Conservation (phyloP, 2,329 filamentous ascomycete species). For the Scolecobasidium constrictum region DNA sequence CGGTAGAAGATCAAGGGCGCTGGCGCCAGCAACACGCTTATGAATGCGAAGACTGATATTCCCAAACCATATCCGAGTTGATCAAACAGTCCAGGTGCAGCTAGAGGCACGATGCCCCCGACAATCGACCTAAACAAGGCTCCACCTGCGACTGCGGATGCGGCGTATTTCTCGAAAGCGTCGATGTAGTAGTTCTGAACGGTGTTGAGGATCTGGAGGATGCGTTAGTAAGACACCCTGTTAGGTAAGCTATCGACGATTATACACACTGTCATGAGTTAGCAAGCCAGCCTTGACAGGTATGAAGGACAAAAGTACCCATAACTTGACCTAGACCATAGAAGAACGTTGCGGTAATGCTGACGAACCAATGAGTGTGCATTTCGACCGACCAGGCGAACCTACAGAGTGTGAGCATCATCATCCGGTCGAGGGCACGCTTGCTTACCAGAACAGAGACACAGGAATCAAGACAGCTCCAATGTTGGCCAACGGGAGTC, state of each 20-base stretch:
- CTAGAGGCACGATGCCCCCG: slow-evolving; percentile 36
- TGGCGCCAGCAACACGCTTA: slow-evolving; percentile 33
- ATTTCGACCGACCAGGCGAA: slow-evolving; percentile 33
- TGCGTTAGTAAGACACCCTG: too few relatives aligned
- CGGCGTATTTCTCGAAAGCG: slow-evolving; percentile 39
- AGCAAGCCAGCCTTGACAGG: too few relatives aligned
- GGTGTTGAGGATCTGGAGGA: slow-evolving; percentile 41
- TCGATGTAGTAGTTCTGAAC: slow-evolving; percentile 47
- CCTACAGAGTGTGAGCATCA: slow-evolving; percentile 9
- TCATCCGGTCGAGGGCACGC: too few relatives aligned
- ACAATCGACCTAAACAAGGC: slow-evolving; percentile 36
- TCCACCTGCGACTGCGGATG: slow-evolving; percentile 38
- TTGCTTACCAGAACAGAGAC: slow-evolving; percentile 31
- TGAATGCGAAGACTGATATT: slow-evolving; percentile 37
- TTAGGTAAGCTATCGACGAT: too few relatives aligned
- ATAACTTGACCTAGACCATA: slow-evolving; percentile 43
- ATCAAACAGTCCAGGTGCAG: slow-evolving; percentile 33
- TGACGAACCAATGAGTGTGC: slow-evolving; percentile 29
- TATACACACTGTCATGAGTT: too few relatives aligned
- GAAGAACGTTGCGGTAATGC: slow-evolving; percentile 33
- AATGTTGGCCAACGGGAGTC: slow-evolving; percentile 35
- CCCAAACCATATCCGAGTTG: slow-evolving; percentile 39
- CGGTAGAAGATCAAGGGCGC: slow-evolving; percentile 39
- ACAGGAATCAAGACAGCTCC: slow-evolving; percentile 32
- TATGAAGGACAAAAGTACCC: too few relatives aligned